Evolutionary conservation across 2,329 filamentous ascomycete species (phyloP).

Genomic region (Alternaria postmessia): DNA sequence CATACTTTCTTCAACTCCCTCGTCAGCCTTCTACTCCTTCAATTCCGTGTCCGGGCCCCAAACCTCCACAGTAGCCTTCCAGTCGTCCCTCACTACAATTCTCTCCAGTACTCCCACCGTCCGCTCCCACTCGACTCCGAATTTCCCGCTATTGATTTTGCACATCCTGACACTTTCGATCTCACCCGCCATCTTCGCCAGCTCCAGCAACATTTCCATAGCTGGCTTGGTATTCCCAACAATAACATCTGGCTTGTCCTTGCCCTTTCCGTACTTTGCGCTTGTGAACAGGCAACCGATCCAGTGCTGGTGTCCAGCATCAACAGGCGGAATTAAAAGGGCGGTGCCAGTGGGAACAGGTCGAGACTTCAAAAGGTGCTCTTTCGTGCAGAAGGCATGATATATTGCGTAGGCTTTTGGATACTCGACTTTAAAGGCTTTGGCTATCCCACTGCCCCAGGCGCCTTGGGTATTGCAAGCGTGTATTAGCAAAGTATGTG

Average conservation of each 20-base stretch:
- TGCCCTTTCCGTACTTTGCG: slow-evolving; percentile 55
- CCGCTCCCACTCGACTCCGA: slow-evolving; percentile 63
- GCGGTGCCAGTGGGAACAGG: slow-evolving; percentile 56
- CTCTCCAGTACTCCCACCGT: slow-evolving; percentile 55
- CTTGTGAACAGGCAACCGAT: slow-evolving; percentile 69
- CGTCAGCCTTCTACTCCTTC: neutral
- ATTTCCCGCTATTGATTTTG: slow-evolving; percentile 66
- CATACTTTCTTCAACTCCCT: neutral
- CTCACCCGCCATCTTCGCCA: slow-evolving; percentile 44
- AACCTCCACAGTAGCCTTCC: slow-evolving; percentile 34
- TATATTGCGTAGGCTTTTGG: slow-evolving; percentile 61
- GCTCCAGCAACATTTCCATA: slow-evolving; percentile 57
- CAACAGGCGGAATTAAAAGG: slow-evolving; percentile 62
- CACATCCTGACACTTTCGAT: slow-evolving; percentile 56
- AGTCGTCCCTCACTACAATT: slow-evolving; percentile 34
- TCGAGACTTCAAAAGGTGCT: slow-evolving; percentile 29
- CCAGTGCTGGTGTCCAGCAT: slow-evolving; percentile 56
- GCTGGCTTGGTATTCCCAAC: slow-evolving; percentile 59
- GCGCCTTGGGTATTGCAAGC: slow-evolving; percentile 66
- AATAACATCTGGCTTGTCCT: slow-evolving; percentile 56
- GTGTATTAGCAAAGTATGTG: slow-evolving; percentile 62
- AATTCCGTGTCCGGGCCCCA: slow-evolving; percentile 27
- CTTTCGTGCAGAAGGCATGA: slow-evolving; percentile 55
- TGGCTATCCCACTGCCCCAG: slow-evolving; percentile 68
- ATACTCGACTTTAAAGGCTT: slow-evolving; percentile 59